Evolutionary conservation across 1,139 yeast species (phyloP), one percentile per base, ranked within the genome.

Genomic region (Eremothecium cymbalariae): DNA sequence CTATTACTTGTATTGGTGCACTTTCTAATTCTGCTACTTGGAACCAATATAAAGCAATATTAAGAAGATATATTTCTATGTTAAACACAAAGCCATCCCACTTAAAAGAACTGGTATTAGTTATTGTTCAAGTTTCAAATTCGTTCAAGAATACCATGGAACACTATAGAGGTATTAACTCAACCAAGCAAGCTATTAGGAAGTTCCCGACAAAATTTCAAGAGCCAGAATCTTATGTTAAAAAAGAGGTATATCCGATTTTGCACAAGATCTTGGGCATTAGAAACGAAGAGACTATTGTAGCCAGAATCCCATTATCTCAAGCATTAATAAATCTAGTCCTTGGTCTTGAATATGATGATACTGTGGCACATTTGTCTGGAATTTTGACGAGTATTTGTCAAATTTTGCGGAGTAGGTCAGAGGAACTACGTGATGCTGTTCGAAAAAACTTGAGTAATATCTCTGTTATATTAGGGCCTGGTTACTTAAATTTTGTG

Each of bases 351-450:
- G 66, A 82, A 0, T 67, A 68, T 9, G 76, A 74, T 0, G 63
- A 67, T 28, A 62, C 82, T 28, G 70, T 69, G 18, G 55, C 67
- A 6, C 74, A 77, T 35, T 68, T 90, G 18, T 95, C 97, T 0
- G 93, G 94, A 24, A 70, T 82, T 16, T 65, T 90, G 47, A 84
- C 95, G 0, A 76, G 78, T 42, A 69, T 86, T 14, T 86, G 95
- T 57, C 97, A 90, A 56, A 81, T 85, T 28, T 66, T 90, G 57
- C 72, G 96, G 46, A 77, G 94, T 18, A 74, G 86, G 52, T 75
- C 90, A 2, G 95, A 85, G 57, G 95, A 82, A 41, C 65, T 88
- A 35, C 76, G 99, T 62, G 96, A 90, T 52, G 77, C 85, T 8
- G 77, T 85, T 8, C 73, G 99, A 53, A 79, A 77, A 43, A 76